These are phyloP conservation scores for Melanogaster broomeanus DNA, from an alignment of 768 basidiomycete species.

Conservation along the genomic window DNA sequence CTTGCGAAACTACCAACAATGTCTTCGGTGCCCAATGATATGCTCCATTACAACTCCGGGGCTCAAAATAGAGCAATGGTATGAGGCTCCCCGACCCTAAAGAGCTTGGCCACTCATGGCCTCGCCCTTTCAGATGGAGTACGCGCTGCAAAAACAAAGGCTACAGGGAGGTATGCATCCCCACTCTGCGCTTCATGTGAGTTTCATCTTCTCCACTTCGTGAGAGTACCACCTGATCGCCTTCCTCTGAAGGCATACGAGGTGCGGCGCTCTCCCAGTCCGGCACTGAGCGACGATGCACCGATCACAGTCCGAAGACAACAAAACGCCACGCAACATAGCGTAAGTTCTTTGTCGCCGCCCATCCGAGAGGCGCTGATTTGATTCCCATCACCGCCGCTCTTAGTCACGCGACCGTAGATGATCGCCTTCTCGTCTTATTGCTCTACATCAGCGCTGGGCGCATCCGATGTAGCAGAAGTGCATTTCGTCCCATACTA, in stretches of 20 bases:
- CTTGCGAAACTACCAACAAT: slow-evolving; percentile 32
- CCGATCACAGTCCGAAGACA: slow-evolving; percentile 36
- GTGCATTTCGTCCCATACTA: slow-evolving; percentile 15
- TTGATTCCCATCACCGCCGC: slow-evolving; percentile 16
- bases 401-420: slow-evolving; percentile 32
- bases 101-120: slow-evolving; percentile 8
- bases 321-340: slow-evolving; percentile 21
- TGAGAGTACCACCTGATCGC: slow-evolving; percentile 5
- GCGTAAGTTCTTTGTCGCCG: slow-evolving; percentile 11
- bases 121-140: slow-evolving; percentile 27
- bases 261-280: slow-evolving; percentile 32
- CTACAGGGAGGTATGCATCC: slow-evolving; percentile 24
- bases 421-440: slow-evolving; percentile 18
- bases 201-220: slow-evolving; percentile 1
- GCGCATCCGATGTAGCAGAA: slow-evolving; percentile 18
- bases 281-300: slow-evolving; percentile 29
- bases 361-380: neutral
- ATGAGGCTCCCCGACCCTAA: neutral
- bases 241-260: slow-evolving; percentile 26
- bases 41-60: slow-evolving; percentile 33
- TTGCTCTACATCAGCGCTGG: slow-evolving; percentile 18
- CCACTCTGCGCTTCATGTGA: slow-evolving; percentile 25
- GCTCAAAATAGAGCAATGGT: slow-evolving; percentile 33
- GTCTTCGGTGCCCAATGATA: slow-evolving; percentile 31
- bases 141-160: slow-evolving; percentile 31